Evolutionary conservation across 1,284 basidiomycete species (phyloP), one percentile per base, ranked within the genome.

Genomic region (Mrakiaceae sp.): DNA sequence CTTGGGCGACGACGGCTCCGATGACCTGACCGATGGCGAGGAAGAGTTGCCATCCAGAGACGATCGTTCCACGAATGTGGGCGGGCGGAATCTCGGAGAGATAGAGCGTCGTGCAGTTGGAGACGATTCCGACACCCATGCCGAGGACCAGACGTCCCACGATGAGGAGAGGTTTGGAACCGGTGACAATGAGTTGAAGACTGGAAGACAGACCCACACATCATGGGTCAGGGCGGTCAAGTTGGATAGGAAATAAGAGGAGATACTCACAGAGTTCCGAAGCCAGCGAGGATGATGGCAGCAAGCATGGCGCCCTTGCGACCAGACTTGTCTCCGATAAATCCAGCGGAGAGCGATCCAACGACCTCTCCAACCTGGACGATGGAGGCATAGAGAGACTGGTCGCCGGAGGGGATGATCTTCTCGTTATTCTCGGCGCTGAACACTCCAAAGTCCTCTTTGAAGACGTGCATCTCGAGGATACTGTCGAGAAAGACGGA

Each of bases 11-110:
- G 63, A 71, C 71, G 3, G 77, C 76, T 67, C 78, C 78, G 65
- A 78, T 74, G 44, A 78, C 78, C 63, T 76, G 75, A 46, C 78
- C 78, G 62, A 79, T 76, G 53, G 78, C 78, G 44, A 79, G 74
- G 69, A 78, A 72, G 50, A 79, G 71, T 68, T 79, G 78, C 78
- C 78, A 79, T 46, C 57, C 66, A 42, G 48, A 63, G 43, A 58
- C 50, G 27, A 60, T 70, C 42, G 72, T 72, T 64, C 77, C 78
- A 61, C 78, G 74, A 60, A 79, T 76, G 46, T 75, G 74, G 7
- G 74, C 73, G 27, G 78, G 78, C 4, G 77, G 74, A 64, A 79
- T 75, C 66, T 79, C 78, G 40, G 74, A 76, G 43, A 79, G 71
- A 67, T 79, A 79, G n/a, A 79, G 71, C 10, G 73, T 73, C 9